phyloP scores from a whole-genome alignment of 2,329 filamentous ascomycete genomes.

The Calonectria naviculata region DNA sequence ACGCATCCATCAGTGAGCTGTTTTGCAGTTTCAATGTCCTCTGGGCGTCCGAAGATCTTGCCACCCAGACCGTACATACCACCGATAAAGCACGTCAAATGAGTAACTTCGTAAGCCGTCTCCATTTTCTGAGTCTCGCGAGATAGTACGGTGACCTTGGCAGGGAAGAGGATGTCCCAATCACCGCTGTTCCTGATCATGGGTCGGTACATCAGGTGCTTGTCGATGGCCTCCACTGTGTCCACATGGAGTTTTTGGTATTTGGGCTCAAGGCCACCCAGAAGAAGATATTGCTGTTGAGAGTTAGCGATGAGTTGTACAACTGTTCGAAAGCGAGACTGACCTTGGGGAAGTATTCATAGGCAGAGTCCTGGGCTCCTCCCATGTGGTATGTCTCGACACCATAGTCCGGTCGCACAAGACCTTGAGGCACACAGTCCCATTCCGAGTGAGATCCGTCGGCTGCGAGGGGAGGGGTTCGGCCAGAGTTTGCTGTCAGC shows the following conservation, averaged over 20 bases:
- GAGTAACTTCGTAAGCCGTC: slow-evolving; percentile 70
- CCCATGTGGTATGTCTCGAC: slow-evolving; percentile 68
- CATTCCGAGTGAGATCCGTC: slow-evolving; percentile 48
- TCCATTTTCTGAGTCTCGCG: slow-evolving; percentile 40
- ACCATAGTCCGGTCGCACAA: slow-evolving; percentile 60
- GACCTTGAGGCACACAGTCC: slow-evolving; percentile 70
- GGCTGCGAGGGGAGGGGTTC: slow-evolving; percentile 45
- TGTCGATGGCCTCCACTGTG: slow-evolving; percentile 74
- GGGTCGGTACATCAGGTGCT: slow-evolving; percentile 82
- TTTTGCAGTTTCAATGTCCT: slow-evolving; percentile 72
- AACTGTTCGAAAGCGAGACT: background rate
- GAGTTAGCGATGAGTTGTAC: slow-evolving; percentile 30
- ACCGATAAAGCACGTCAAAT: slow-evolving; percentile 76
- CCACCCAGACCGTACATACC: slow-evolving; percentile 77
- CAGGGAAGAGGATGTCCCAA: slow-evolving; percentile 79
- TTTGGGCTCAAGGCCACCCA: slow-evolving; percentile 79
- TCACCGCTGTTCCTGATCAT: slow-evolving; percentile 73
- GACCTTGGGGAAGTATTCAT: slow-evolving; percentile 76
- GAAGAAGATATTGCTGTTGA: slow-evolving; percentile 74
- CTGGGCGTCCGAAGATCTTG: slow-evolving; percentile 68
- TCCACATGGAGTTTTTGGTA: slow-evolving; percentile 80
- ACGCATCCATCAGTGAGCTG: slow-evolving; percentile 76
- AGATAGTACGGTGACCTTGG: slow-evolving; percentile 61
- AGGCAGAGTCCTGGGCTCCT: slow-evolving; percentile 75
- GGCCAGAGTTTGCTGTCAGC: background rate